These are phyloP conservation scores for Turnera subulata DNA, from an alignment of 345 rosid species.

Conservation along the genomic window DNA sequence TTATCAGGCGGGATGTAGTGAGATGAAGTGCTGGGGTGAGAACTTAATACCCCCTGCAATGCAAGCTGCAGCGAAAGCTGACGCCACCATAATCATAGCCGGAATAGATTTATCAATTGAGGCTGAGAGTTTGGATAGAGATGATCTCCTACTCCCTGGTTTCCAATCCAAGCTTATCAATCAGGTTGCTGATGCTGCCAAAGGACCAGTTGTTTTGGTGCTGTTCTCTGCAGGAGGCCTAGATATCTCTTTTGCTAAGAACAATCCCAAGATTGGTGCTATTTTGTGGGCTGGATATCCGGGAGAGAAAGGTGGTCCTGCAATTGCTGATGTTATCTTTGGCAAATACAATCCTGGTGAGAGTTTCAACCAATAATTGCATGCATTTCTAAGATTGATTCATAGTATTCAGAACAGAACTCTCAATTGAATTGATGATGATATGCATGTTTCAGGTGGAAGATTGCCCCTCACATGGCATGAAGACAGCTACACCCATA, in stretches of 20 bases:
- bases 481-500: conserved; percentile 21
- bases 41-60: conserved; percentile 29
- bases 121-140: conserved; percentile 51
- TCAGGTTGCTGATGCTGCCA: conserved; percentile 39
- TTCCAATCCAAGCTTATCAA: conserved; percentile 42
- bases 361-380: not conserved
- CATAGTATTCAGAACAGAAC: no score
- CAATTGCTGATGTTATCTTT: conserved; percentile 60
- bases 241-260: conserved; percentile 46
- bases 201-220: conserved; percentile 55
- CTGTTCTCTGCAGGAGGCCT: conserved; percentile 56
- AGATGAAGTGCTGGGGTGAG: conserved; percentile 41
- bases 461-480: conserved; percentile 51
- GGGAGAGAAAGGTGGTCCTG: conserved; percentile 65
- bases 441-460: conserved; percentile 34
- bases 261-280: conserved; percentile 25
- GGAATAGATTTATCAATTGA: conserved; percentile 48
- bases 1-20: conserved; percentile 41
- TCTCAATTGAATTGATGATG: not conserved
- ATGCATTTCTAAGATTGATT: no score
- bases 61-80: conserved; percentile 35
- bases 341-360: conserved; percentile 67
- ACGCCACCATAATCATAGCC: conserved; percentile 42
- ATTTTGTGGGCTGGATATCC: conserved; percentile 74
- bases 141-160: conserved; percentile 51